phyloP scores from a whole-genome alignment of 257 asterid species.

The Eucommia ulmoides region DNA sequence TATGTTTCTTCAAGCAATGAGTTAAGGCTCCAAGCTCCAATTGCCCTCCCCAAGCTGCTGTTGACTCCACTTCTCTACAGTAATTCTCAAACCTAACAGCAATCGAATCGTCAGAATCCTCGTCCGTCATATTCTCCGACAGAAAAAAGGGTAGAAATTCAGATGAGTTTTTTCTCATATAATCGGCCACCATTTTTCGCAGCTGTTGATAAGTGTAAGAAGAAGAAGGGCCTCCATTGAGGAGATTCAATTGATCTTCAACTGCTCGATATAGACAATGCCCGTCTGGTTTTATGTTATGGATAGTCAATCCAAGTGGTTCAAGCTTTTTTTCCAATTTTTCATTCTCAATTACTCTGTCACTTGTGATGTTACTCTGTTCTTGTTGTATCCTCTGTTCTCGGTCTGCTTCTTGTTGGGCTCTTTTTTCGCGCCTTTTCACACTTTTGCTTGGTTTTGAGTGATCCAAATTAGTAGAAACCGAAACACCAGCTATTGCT shows the following conservation, averaged over 20 bases:
- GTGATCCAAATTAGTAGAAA: slow-evolving; percentile 37
- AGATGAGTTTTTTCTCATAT: slow-evolving; percentile 61
- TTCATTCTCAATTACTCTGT: slow-evolving; percentile 45
- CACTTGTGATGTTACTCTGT: slow-evolving; percentile 65
- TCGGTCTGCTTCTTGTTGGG: slow-evolving; percentile 89
- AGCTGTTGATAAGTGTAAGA: slow-evolving; percentile 59
- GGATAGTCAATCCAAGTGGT: slow-evolving; percentile 69
- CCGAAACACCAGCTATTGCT: slow-evolving; percentile 88
- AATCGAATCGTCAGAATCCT: slow-evolving; percentile 34
- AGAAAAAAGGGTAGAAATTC: slow-evolving; percentile 75
- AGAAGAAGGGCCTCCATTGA: slow-evolving; percentile 50
- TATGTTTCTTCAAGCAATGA: slow-evolving; percentile 79
- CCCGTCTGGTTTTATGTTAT: slow-evolving; percentile 90
- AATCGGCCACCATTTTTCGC: slow-evolving; percentile 73
- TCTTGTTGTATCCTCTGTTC: slow-evolving; percentile 89
- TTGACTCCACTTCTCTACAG: slow-evolving; percentile 74
- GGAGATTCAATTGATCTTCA: slow-evolving; percentile 68
- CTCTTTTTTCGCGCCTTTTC: slow-evolving; percentile 74
- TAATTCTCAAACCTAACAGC: slow-evolving; percentile 63
- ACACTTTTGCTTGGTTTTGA: slow-evolving; percentile 65
- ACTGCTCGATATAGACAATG: slow-evolving; percentile 96
- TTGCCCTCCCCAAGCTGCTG: slow-evolving; percentile 99
- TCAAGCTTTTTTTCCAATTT: slow-evolving; percentile 56
- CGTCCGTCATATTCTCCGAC: slow-evolving; percentile 46
- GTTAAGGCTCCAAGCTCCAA: slow-evolving; percentile 88